A percentile compares a stretch with the other conserved stretches of the same genome.
phyloP scores from a whole-genome alignment of 345 rosid genomes.

The Carallia pectinifolia region DNA sequence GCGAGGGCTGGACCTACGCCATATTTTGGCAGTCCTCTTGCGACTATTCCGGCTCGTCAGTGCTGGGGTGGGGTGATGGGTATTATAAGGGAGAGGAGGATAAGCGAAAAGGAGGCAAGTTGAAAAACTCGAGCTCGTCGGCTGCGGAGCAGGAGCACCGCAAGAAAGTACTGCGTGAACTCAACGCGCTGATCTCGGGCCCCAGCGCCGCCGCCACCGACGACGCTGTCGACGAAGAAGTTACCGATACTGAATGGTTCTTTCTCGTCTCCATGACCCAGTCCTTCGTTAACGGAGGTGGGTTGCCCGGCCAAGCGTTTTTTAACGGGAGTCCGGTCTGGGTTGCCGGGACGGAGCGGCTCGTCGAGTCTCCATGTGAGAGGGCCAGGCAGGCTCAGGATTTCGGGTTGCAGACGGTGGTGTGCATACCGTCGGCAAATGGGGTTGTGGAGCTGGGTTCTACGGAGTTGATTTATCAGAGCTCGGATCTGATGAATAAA shows the following conservation, averaged over 20 bases:
- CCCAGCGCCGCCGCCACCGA: constrained; percentile 39
- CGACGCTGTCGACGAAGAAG: constrained; percentile 80
- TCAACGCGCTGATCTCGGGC: constrained; percentile 80
- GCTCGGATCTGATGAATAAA: constrained; percentile 70
- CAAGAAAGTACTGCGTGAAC: constrained; percentile 68
- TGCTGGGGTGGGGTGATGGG: constrained; percentile 91
- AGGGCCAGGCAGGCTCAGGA: constrained; percentile 69
- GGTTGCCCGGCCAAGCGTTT: constrained; percentile 78
- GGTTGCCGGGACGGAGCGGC: constrained; percentile 62
- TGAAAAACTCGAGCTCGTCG: constrained; percentile 29
- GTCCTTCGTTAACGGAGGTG: constrained; percentile 59
- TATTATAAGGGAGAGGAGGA: constrained; percentile 88
- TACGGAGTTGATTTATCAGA: constrained; percentile 61
- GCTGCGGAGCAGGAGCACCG: constrained; percentile 80
- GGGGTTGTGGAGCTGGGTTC: constrained; percentile 95
- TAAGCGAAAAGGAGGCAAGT: constrained; percentile 41
- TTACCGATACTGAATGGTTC: constrained; percentile 97
- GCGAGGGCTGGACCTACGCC: constrained; percentile 85
- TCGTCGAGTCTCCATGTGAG: constrained; percentile 60
- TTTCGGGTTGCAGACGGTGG: constrained; percentile 76
- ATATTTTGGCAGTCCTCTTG: constrained; percentile 90
- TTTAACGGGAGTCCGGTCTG: constrained; percentile 53
- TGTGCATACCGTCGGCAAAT: constrained; percentile 68
- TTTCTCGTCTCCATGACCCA: constrained; percentile 90
- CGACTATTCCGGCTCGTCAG: constrained; percentile 56